Conservation (phyloP, 1,284 basidiomycete species). For the Tylopilus sp. region DNA sequence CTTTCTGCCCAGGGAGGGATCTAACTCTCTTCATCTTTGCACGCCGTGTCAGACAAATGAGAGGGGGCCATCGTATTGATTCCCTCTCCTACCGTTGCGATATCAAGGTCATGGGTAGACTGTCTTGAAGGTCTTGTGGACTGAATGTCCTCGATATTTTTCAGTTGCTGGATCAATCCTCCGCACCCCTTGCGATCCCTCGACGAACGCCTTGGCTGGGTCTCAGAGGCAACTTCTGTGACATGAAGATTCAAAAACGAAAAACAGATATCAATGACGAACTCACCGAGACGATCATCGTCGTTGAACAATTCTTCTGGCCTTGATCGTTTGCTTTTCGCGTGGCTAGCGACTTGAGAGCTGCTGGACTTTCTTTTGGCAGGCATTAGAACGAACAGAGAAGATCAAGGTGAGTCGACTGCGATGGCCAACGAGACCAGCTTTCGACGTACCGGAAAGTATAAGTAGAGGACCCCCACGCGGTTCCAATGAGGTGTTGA, state of each 20-base stretch:
- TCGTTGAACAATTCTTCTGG: conserved; percentile 10
- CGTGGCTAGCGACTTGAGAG: too few relatives aligned
- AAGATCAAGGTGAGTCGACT: neutral
- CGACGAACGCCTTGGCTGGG: neutral
- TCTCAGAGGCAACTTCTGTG: neutral
- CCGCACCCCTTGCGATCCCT: neutral
- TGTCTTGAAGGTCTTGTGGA: neutral
- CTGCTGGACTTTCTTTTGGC: too few relatives aligned
- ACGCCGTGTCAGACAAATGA: neutral
- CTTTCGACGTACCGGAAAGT: too few relatives aligned
- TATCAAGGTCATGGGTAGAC: neutral
- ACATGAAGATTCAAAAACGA: neutral
- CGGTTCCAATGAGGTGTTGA: too few relatives aligned
- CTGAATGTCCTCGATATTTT: neutral
- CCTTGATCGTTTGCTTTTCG: neutral
- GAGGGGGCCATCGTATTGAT: neutral
- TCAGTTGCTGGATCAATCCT: neutral
- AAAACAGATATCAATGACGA: neutral
- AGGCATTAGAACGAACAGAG: too few relatives aligned
- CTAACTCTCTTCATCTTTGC: neutral
- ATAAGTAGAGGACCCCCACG: too few relatives aligned
- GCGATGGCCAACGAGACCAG: too few relatives aligned
- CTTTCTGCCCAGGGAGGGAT: neutral
- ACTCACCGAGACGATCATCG: neutral
- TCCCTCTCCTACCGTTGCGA: neutral